These are phyloP conservation scores for Tricholoma furcatifolium DNA, from an alignment of 768 basidiomycete genomes.

Conservation along the genomic window DNA sequence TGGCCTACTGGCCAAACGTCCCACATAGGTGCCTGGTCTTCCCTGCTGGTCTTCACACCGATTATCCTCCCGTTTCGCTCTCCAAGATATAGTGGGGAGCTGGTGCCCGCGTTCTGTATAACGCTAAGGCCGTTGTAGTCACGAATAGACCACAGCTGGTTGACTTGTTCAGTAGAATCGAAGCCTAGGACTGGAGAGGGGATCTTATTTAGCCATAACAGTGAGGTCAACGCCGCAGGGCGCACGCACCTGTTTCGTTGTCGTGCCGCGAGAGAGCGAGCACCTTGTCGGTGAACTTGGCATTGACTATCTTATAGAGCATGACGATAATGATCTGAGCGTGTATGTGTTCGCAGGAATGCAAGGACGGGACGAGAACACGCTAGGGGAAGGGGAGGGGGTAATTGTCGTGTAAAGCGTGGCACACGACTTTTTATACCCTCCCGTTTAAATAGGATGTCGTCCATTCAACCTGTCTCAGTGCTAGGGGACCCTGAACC, in stretches of 20 bases:
- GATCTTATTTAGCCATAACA: neutral
- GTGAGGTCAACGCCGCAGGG: neutral
- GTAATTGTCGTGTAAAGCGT: too few species aligned
- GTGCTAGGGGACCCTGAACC: too few species aligned
- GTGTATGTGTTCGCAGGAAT: neutral
- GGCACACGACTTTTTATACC: too few species aligned
- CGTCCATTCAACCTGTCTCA: too few species aligned
- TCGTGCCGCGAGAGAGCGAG: constrained; percentile 5
- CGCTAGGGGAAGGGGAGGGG: too few species aligned
- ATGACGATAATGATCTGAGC: too few species aligned
- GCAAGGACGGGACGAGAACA: too few species aligned
- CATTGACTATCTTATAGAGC: constrained; percentile 11
- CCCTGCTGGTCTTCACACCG: constrained; percentile 1
- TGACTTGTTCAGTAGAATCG: neutral
- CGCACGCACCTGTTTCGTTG: constrained; percentile 3
- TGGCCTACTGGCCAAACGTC: constrained; percentile 11
- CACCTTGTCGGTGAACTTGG: constrained; percentile 10
- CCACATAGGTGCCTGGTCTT: constrained; percentile 11
- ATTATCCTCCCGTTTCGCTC: constrained; percentile 6
- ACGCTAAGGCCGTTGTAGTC: constrained; percentile 10
- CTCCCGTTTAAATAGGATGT: too few species aligned
- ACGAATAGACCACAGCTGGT: constrained; percentile 5
- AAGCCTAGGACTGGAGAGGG: constrained; percentile 3
- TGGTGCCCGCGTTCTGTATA: constrained; percentile 2
- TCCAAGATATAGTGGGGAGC: constrained; percentile 5